phyloP scores from a whole-genome alignment of 192 early-diverging fungal species.

The Coemansia sp. region DNA sequence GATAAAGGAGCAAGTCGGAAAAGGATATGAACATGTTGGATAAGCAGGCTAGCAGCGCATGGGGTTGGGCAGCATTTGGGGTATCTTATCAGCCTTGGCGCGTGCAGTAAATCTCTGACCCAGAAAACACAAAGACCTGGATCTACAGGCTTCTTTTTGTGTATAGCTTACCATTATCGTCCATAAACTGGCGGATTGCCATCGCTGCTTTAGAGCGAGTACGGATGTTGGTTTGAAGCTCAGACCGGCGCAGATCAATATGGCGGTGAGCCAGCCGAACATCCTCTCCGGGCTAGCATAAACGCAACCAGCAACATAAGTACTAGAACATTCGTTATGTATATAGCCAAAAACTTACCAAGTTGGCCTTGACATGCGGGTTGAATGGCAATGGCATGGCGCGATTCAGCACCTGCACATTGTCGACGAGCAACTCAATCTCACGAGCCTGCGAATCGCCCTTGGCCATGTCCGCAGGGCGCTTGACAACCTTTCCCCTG shows the following conservation, averaged over 20 bases:
- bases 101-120: too few relatives aligned
- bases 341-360: conserved; percentile 21
- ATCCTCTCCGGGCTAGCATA: conserved; percentile 68
- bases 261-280: conserved; percentile 71
- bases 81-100: too few relatives aligned
- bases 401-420: conserved; percentile 66
- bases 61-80: too few relatives aligned
- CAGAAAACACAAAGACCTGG: too few relatives aligned
- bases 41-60: too few relatives aligned
- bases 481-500: conserved; percentile 60
- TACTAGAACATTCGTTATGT: too few relatives aligned
- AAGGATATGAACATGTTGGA: too few relatives aligned
- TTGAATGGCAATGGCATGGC: conserved; percentile 46
- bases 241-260: conserved; percentile 75
- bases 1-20: too few relatives aligned
- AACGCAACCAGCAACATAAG: not conserved
- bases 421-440: conserved; percentile 68
- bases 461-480: conserved; percentile 54
- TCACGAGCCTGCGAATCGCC: conserved; percentile 52
- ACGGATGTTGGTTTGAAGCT: conserved; percentile 74
- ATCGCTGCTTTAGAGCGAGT: conserved; percentile 64
- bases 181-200: conserved; percentile 67
- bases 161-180: conserved; percentile 55
- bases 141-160: too few relatives aligned
- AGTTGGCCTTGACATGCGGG: conserved; percentile 21